Evolutionary conservation across 257 asterid genomes (phyloP).

Genomic region (Anisodus acutangulus): DNA sequence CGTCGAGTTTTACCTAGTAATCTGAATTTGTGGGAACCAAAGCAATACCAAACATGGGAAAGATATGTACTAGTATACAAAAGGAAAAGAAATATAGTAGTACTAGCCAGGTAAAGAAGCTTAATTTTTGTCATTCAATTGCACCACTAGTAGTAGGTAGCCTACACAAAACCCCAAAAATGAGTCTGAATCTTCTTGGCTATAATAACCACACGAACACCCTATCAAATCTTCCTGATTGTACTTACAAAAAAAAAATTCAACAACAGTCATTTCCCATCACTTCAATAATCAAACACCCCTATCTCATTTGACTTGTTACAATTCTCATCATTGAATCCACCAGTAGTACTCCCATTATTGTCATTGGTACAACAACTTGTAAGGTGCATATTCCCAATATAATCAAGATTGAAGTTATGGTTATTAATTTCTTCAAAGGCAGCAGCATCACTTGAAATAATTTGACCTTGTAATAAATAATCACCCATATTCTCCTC

Average conservation of each 20-base stretch:
- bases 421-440: conserved; percentile 41
- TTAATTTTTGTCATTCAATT: not conserved
- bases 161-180: not conserved
- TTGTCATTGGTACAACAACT: conserved; percentile 27
- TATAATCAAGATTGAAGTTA: conserved; percentile 46
- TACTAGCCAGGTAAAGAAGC: too few species aligned
- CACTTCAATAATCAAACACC: conserved; percentile 43
- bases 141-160: not conserved
- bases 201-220: not conserved
- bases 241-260: conserved; percentile 31
- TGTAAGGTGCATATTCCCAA: conserved; percentile 29
- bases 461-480: conserved; percentile 30
- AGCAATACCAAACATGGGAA: too few species aligned
- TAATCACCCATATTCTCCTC: conserved; percentile 43
- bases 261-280: not conserved
- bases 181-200: not conserved
- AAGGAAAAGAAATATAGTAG: too few species aligned
- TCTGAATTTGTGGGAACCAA: too few species aligned
- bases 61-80: too few species aligned
- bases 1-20: too few species aligned
- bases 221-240: conserved; percentile 49
- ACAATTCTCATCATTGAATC: conserved; percentile 49
- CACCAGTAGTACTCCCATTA: conserved; percentile 15
- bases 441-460: conserved; percentile 24
- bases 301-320: conserved; percentile 54